phyloP scores from a whole-genome alignment of 2,329 filamentous ascomycete genomes.

The Cryphonectria naterciae region DNA sequence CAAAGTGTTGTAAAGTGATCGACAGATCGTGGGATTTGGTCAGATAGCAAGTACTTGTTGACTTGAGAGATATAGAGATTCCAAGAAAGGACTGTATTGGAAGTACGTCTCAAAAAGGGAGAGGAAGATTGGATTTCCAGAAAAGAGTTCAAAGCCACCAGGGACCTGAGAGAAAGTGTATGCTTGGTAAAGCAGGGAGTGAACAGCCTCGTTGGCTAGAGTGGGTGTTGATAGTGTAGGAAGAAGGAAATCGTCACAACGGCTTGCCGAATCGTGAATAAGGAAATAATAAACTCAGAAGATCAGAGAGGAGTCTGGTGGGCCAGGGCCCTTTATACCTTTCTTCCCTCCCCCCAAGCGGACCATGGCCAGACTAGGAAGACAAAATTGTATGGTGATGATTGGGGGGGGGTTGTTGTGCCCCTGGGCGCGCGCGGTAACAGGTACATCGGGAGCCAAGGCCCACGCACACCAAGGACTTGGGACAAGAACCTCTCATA shows the following conservation, averaged over 20 bases:
- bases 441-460: conserved; percentile 16
- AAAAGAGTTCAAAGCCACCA: conserved; percentile 23
- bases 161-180: conserved; percentile 22
- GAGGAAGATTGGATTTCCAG: neutral
- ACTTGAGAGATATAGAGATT: conserved; percentile 12
- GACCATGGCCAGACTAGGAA: neutral
- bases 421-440: conserved; percentile 14
- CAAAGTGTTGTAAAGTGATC: neutral
- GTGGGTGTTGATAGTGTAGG: conserved; percentile 16
- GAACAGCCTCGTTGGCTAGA: conserved; percentile 26
- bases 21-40: conserved; percentile 5
- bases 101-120: conserved; percentile 1
- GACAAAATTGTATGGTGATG: neutral
- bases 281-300: neutral
- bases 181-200: conserved; percentile 26
- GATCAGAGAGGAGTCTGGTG: conserved; percentile 6
- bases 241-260: conserved; percentile 24
- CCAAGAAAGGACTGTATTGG: conserved; percentile 17
- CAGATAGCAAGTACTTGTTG: conserved; percentile 13
- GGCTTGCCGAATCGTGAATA: conserved; percentile 25
- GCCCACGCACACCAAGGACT: neutral
- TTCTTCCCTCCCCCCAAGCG: neutral
- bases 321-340: conserved; percentile 27
- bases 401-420: neutral
- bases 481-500: conserved; percentile 12